Base-by-base conservation (phyloP, 2,329 filamentous ascomycete species). In the Gremmenia infestans region DNA sequence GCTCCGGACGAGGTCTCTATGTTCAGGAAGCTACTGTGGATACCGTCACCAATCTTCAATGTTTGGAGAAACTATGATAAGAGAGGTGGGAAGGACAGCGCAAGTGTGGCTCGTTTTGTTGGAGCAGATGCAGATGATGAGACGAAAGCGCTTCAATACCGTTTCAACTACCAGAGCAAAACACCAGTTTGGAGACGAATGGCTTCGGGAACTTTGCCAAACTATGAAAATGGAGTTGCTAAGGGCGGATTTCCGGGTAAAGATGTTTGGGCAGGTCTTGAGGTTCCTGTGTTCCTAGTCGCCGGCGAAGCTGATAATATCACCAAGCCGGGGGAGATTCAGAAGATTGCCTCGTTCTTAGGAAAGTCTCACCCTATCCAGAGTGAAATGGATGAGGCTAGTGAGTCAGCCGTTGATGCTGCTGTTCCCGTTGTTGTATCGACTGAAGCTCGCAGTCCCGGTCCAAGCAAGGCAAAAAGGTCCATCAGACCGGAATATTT, bases 151-250 rank as follows among this genome's bases (percentile, higher is more conserved):
- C 76, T 91, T 37, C 89, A 93, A 69, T 71, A 87, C 55, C 80
- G 81, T 3, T 93, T 86, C 73, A 97, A 97, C 69, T 79, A 81
- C 57, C 91, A 96, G 69, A 96, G 90, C 60, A 83, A 80, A 61
- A 94, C 91, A 0, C 79, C 87, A 0, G 89, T 94, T 0, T 96
- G 89, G 81, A 83, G 88, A 62, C 83, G 91, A 40, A 91, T 96
- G 84, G 85, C 86, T 0, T 84, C 79, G 70, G 90, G 91, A 0
- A 78, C 79, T 50, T 76, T 94, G 23, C 87, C 89, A 0, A 72
- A 70, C 0, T 87, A 86, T 56, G 70, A 77, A 3, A 68, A 76
- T 7, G 81, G 79, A 1, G 70, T 76, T 25, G 72, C 82, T 0
- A 68, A 70, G 8, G 83, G 85, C 3, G 89, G 89, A 0, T 71